Evolutionary conservation across 129 eudicot species (phyloP).

Genomic region (Chrysanthemum lavandulifolium): DNA sequence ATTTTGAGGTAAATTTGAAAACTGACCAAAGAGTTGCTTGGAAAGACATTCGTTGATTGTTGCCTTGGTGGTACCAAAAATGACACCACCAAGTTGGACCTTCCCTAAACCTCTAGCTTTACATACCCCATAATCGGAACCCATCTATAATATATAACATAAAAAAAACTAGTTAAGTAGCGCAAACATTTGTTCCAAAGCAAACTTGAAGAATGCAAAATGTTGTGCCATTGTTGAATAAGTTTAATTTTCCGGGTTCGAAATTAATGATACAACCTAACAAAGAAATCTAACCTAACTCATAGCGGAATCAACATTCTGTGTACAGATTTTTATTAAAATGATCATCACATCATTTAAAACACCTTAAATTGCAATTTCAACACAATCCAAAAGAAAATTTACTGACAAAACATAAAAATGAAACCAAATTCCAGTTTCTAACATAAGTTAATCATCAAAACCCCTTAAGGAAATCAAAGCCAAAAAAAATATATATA

Average conservation of each 20-base stretch:
- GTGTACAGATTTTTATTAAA: background rate
- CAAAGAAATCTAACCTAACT: constrained; percentile 4
- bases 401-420: background rate
- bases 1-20: background rate
- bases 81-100: constrained; percentile 68
- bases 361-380: background rate
- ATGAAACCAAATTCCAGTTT: constrained; percentile 9
- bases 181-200: background rate
- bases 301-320: background rate
- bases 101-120: constrained; percentile 48
- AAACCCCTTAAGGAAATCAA: too few species aligned
- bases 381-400: background rate
- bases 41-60: constrained; percentile 62
- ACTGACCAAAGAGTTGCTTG: constrained; percentile 82
- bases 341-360: background rate
- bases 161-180: too few species aligned
- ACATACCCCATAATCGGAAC: constrained; percentile 26
- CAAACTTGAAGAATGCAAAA: too few species aligned
- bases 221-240: background rate
- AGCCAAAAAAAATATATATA: too few species aligned
- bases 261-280: background rate
- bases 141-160: background rate
- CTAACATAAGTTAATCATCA: background rate
- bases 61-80: constrained; percentile 59
- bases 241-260: background rate